A percentile compares a stretch with the other conserved stretches of the same genome.
Conservation (phyloP, 768 basidiomycete genomes). For the Boletus huronensis region DNA sequence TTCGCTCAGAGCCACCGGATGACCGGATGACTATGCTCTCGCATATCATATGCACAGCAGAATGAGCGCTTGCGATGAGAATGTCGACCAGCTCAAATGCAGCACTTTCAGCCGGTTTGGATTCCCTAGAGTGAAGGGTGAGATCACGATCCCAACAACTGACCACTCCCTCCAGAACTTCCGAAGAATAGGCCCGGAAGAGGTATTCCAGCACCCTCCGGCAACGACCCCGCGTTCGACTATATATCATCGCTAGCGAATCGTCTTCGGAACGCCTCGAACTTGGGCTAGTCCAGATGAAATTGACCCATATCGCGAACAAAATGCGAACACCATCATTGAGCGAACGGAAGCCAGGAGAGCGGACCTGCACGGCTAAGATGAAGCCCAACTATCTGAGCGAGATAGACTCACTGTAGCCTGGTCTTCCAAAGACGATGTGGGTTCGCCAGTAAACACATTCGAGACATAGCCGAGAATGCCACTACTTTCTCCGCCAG, state of each 20-base stretch:
- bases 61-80: constrained; percentile 80
- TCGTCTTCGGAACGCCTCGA: constrained; percentile 59
- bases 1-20: constrained; percentile 52
- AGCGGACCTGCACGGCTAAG: constrained; percentile 44
- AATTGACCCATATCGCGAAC: constrained; percentile 68
- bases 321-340: constrained; percentile 80
- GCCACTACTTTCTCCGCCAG: constrained; percentile 53
- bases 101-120: constrained; percentile 41
- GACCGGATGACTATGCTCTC: constrained; percentile 72
- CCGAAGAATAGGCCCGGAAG: constrained; percentile 74
- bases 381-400: neutral
- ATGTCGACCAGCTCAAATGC: constrained; percentile 83
- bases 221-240: constrained; percentile 63
- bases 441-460: constrained; percentile 79
- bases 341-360: constrained; percentile 73
- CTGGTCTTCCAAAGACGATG: constrained; percentile 49
- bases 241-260: constrained; percentile 63
- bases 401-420: constrained; percentile 45
- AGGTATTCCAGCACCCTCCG: constrained; percentile 80
- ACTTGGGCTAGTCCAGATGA: constrained; percentile 47
- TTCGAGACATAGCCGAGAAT: constrained; percentile 88
- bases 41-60: constrained; percentile 83
- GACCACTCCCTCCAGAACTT: constrained; percentile 81
- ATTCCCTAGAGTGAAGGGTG: constrained; percentile 42
- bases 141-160: constrained; percentile 74